Base-by-base conservation (phyloP, 345 rosid species). In the Salix arbutifolia region DNA sequence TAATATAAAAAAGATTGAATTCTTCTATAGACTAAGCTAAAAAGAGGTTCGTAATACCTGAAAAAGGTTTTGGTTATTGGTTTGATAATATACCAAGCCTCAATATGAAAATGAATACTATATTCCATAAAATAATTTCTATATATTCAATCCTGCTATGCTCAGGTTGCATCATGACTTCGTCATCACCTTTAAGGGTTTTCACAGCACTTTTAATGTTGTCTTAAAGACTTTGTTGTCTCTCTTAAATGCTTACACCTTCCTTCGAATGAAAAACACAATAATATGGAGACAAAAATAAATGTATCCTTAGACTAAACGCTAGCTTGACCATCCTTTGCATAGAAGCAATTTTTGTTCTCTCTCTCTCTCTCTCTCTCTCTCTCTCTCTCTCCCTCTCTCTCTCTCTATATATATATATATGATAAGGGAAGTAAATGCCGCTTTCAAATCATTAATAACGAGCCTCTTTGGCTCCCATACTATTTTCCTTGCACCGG, bases 211-310 rank as follows among this genome's bases (percentile, higher is more conserved):
- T 40, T 21, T 72, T 50, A 78, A 72, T 78, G 80, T 66, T 52
- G 80, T 50, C 53, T 71, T 72, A 17, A 78, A 72, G 21, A 21
- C 73, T 58, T 56, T 42, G 37, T 35, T 4, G 76, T 21, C 8
- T 56, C 77, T 66, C 72, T 78, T 78, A 73, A 78, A 78, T 78
- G 81, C 81, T 26, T 42, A 31, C 73, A 42, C 73, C 73, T 56
- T 30, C 77, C 76, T 78, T 66, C 25, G 40, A 40, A 44, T 69
- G 37, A 60, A 16, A 58, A 65, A 77, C 75, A 64, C 71, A 6
- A 30, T 70, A 33, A 28, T 61, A 11, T 58, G 58, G 40, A 38
- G 38, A 58, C 56, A n/a, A 4, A 18, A 68, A 26, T 76, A 69
- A 69, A 69, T 76, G 60, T 44, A 69, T 69, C 48, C 73, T 13